These are phyloP conservation scores for Bipolaris zeicola DNA, from an alignment of 2,329 filamentous ascomycete species.

Conservation along the genomic window DNA sequence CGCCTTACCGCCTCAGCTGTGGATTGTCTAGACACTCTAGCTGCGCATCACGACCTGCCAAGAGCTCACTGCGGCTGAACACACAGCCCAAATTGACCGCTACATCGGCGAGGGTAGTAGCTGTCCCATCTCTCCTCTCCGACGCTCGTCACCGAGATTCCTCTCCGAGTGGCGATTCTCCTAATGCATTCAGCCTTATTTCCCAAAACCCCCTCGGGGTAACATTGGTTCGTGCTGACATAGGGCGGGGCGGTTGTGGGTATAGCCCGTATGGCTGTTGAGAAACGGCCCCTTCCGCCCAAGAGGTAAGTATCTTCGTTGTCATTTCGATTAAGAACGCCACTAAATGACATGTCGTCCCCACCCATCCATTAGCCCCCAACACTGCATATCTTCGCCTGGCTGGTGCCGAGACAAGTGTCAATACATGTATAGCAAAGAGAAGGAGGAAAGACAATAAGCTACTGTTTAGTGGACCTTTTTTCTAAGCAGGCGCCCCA, in stretches of 20 bases:
- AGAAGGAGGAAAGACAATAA: not conserved
- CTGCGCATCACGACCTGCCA: not conserved
- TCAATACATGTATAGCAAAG: not conserved
- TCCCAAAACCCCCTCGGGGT: slow-evolving; percentile 1
- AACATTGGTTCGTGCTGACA: slow-evolving; percentile 7
- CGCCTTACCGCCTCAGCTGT: slow-evolving; percentile 1
- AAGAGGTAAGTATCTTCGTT: not conserved
- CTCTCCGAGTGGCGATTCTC: not conserved
- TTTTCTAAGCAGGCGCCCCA: not conserved
- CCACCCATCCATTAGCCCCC: not conserved
- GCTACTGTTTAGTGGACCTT: not conserved
- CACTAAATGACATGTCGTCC: slow-evolving; percentile 8
- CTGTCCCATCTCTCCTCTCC: not conserved
- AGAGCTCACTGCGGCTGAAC: slow-evolving; percentile 8
- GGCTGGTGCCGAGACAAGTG: not conserved
- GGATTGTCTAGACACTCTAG: not conserved
- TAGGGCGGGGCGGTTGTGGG: not conserved
- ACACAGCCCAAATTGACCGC: slow-evolving; percentile 3
- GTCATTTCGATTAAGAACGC: slow-evolving; percentile 15
- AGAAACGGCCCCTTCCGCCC: slow-evolving; percentile 11
- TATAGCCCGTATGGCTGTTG: slow-evolving; percentile 1
- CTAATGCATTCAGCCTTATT: not conserved
- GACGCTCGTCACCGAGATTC: not conserved
- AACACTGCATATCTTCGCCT: not conserved
- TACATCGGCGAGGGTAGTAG: not conserved